Conservation (phyloP, 345 rosid genomes). For the Limnanthes douglasii region DNA sequence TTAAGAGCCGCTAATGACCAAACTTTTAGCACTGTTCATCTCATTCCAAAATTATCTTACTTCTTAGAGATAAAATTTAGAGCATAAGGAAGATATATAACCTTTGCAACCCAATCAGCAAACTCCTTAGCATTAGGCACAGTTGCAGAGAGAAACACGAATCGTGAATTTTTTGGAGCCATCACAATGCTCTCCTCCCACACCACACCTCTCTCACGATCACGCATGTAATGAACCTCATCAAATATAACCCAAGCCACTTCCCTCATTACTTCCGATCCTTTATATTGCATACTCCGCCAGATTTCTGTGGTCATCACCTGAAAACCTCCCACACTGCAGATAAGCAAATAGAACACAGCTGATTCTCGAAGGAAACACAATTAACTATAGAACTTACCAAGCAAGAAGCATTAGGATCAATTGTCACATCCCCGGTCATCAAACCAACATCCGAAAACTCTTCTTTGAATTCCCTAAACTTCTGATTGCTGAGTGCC, state of each 20-base stretch:
- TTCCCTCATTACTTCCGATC: slow-evolving; percentile 84
- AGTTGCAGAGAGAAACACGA: slow-evolving; percentile 95
- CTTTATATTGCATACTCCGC: slow-evolving; percentile 98
- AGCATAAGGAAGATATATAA: slow-evolving; percentile 9
- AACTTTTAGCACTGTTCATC: neutral
- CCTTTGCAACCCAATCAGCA: slow-evolving; percentile 99
- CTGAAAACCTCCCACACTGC: slow-evolving; percentile 23
- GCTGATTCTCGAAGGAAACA: neutral
- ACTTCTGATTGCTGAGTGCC: slow-evolving; percentile 95
- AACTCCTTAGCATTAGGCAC: slow-evolving; percentile 98
- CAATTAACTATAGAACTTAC: slow-evolving; percentile 17
- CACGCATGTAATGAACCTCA: slow-evolving; percentile 99
- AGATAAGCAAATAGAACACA: slow-evolving; percentile 7
- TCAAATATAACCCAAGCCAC: slow-evolving; percentile 98
- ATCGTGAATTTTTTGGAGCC: slow-evolving; percentile 90
- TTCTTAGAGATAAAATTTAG: too few species aligned
- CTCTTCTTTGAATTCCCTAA: slow-evolving; percentile 91
- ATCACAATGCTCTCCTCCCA: slow-evolving; percentile 99
- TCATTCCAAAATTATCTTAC: too few species aligned
- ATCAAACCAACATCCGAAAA: slow-evolving; percentile 96
- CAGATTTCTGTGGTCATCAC: slow-evolving; percentile 99
- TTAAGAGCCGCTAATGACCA: neutral
- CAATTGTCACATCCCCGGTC: slow-evolving; percentile 97
- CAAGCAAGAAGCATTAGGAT: slow-evolving; percentile 91
- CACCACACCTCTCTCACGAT: slow-evolving; percentile 93